phyloP scores from a whole-genome alignment of 345 rosid species.

The Melaleuca alternifolia region DNA sequence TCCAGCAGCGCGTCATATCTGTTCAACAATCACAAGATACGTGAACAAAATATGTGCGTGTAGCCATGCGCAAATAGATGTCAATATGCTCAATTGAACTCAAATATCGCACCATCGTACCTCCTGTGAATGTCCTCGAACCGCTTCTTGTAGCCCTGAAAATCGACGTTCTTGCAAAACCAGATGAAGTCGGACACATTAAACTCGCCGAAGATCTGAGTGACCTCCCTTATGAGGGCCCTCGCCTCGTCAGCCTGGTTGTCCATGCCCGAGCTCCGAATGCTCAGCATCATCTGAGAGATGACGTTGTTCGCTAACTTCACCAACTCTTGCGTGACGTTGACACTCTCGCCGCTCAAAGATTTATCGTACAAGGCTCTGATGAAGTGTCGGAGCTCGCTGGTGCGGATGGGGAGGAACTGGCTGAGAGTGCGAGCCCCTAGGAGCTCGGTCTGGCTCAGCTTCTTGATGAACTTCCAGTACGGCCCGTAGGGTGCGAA shows the following conservation, averaged over 20 bases:
- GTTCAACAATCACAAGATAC: background rate
- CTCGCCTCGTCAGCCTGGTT: slow-evolving; percentile 18
- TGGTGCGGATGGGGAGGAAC: slow-evolving; percentile 20
- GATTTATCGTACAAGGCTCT: slow-evolving; percentile 3
- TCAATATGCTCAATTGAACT: background rate
- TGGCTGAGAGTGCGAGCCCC: slow-evolving; percentile 20
- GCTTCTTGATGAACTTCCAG: slow-evolving; percentile 36
- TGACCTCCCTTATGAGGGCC: slow-evolving; percentile 20
- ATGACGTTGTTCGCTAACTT: slow-evolving; percentile 28
- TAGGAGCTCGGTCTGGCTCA: slow-evolving; percentile 30
- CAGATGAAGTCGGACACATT: slow-evolving; percentile 34
- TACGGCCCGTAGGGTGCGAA: slow-evolving; percentile 30
- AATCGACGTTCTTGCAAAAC: slow-evolving; percentile 23
- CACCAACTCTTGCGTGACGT: slow-evolving; percentile 26
- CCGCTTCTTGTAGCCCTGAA: slow-evolving; percentile 24
- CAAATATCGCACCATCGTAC: background rate
- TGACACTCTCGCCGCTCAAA: slow-evolving; percentile 5
- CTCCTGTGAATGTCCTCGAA: slow-evolving; percentile 12
- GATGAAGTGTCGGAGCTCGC: slow-evolving; percentile 12
- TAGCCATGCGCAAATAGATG: background rate
- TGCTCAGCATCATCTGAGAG: slow-evolving; percentile 35
- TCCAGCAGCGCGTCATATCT: slow-evolving; percentile 16
- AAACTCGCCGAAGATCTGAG: slow-evolving; percentile 33
- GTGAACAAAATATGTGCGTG: background rate
- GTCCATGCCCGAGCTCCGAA: slow-evolving; percentile 19